Conservation (phyloP, 768 basidiomycete species). For the Roridomyces roridus region DNA sequence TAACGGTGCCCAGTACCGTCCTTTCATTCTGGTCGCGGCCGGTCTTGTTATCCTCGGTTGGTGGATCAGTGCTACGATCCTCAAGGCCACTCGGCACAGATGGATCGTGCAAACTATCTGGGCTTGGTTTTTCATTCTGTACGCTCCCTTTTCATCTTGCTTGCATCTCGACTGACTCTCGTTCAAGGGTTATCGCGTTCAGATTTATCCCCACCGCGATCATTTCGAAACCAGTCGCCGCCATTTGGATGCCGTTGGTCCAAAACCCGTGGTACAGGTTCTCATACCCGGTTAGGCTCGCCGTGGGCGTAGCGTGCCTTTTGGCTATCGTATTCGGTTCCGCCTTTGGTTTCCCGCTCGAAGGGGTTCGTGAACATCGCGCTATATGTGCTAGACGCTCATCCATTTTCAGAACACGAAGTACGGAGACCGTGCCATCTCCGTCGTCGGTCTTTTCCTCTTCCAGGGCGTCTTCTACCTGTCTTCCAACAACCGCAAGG, state of each 20-base stretch:
- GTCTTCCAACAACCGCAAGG: constrained; percentile 64
- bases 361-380: constrained; percentile 45
- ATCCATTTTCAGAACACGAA: constrained; percentile 50
- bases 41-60: constrained; percentile 76
- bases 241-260: constrained; percentile 72
- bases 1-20: constrained; percentile 32
- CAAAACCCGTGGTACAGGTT: constrained; percentile 68
- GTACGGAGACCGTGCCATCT: constrained; percentile 85
- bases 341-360: constrained; percentile 76
- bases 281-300: constrained; percentile 53
- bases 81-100: constrained; percentile 73
- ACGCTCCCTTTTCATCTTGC: constrained; percentile 29
- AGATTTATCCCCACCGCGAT: constrained; percentile 80
- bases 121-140: constrained; percentile 85
- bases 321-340: constrained; percentile 83
- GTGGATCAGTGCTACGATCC: constrained; percentile 82
- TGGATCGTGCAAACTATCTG: constrained; percentile 86
- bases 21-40: constrained; percentile 55
- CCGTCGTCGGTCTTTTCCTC: constrained; percentile 77
- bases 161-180: not conserved
- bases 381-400: not conserved
- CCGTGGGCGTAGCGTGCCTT: constrained; percentile 78
- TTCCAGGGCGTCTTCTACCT: constrained; percentile 82
- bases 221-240: constrained; percentile 72
- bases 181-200: constrained; percentile 74